Base-by-base conservation (phyloP, 1,284 basidiomycete species). In the Sutorius eximius region DNA sequence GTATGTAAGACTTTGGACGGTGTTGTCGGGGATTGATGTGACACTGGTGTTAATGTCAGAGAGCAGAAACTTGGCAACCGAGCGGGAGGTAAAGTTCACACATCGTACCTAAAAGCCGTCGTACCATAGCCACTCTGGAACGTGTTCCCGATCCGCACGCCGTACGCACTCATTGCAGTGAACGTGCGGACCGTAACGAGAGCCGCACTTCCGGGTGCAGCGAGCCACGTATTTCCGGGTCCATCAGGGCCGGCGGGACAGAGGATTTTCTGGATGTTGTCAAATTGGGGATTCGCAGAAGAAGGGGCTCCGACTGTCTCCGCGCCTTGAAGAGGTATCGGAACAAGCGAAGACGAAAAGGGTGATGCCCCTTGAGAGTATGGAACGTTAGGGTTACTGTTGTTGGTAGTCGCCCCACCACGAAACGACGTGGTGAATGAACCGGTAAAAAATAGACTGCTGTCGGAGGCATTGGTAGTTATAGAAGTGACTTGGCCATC, bases 111-210 rank as follows among this genome's bases (percentile, higher is more conserved):
- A 72, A 99, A 99, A 3, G 78, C 82, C 18, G 83, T 90, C 0
- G 95, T 95, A 20, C 93, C 90, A 58, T 90, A 86, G 44, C 86
- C 84, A 47, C 82, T 75, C 57, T 86, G 77, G 69, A 95, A 92
- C 1, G 93, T 95, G 75, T 99, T 98, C 30, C 93, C 94, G 38
- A 99, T 75, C 42, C 96, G 85, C 45, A 98, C 72, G 11, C 95
- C 96, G 51, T 80, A 85, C 3, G 83, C 88, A 52, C 80, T 83
- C 57, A 91, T 81, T 63, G 82, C 87, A 32, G 83, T 77, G 69
- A 89, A 91, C 41, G 87, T 82, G 47, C 89, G 79, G 37, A 93
- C 77, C 27, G 90, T 93, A 60, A 96, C 82, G 36, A 89, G 79
- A 2, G 89, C 85, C 29, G 77, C 74, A 43, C 77, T 84, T 20